Base-by-base conservation (phyloP, 495 filamentous ascomycete genomes). In the Hypoxylon lienhwacheense region DNA sequence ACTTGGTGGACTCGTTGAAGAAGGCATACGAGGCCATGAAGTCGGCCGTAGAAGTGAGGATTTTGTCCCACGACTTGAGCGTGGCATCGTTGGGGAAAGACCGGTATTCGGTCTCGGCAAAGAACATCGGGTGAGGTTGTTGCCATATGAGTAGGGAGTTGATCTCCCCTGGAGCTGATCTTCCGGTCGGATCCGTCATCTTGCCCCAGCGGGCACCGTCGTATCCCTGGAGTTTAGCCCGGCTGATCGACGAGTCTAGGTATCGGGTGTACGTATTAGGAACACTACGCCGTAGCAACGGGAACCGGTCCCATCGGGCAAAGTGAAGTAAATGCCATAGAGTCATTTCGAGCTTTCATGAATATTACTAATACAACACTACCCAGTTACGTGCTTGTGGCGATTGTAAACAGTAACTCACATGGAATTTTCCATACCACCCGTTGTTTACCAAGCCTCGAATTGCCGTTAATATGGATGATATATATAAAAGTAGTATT, bases 161-260 rank as follows among this genome's bases (percentile, higher is more conserved):
- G 56, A 81, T 81, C 52, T 80, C 77, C 11, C 78, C 81, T 5
- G 81, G 81, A 7, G 80, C 78, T 31, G 70, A 74, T 42, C 78
- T 66, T 36, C 81, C 80, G 3, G 74, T 73, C 0, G 80, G 74
- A 58, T 82, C 81, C 5, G 73, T 80, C 79, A 82, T 82, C 63
- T 84, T 84, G 5, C 81, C 78, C 73, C 77, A 77, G 43, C 78
- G 71, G 6, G 79, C 76, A 3, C 80, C 81, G 1, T 55, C 48
- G 54, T 82, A 84, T 8, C 80, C 78, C 50, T 81, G 78, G 0
- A 51, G 35, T 5, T 45, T 26, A 0, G 81, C 80, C 28, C 81
- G 71, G 5, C 71, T 67, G 7, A 72, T 48, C 2, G 73, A 75
- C 0, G 74, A 73, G 4, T 66, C 62, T 0, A 84, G 67, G 52